These are phyloP conservation scores for Ganoderma boninense DNA, from an alignment of 1,284 basidiomycete species.

Conservation along the genomic window DNA sequence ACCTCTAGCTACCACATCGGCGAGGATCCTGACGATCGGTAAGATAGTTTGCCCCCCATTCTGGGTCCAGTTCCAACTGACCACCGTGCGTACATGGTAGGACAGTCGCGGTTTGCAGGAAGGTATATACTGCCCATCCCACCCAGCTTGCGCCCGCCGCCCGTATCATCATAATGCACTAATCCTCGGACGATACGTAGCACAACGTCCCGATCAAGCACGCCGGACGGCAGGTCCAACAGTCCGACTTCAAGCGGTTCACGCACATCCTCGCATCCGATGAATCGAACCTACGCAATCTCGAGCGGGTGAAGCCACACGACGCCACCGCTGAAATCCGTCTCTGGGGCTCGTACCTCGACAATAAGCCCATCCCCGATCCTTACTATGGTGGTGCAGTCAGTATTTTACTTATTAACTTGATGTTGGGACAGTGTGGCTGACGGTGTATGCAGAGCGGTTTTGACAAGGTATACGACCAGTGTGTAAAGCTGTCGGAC, in stretches of 20 bases:
- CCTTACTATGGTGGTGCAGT: constrained; percentile 80
- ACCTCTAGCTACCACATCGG: constrained; percentile 78
- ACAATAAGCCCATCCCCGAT: constrained; percentile 70
- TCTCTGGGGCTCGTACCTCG: constrained; percentile 80
- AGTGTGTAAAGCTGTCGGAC: constrained; percentile 71
- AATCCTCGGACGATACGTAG: constrained; percentile 44
- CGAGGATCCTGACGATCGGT: constrained; percentile 79
- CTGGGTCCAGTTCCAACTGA: not conserved
- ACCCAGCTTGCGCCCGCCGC: not conserved
- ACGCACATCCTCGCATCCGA: constrained; percentile 80
- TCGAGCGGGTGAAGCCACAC: constrained; percentile 62
- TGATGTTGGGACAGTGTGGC: not conserved
- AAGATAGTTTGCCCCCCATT: constrained; percentile 21
- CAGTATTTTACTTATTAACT: constrained; percentile 33
- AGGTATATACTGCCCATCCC: constrained; percentile 50
- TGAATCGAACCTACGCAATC: constrained; percentile 65
- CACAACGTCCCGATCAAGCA: constrained; percentile 68
- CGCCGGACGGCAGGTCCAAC: constrained; percentile 63
- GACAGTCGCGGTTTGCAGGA: constrained; percentile 66
- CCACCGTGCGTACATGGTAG: constrained; percentile 44
- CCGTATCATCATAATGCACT: too few species aligned
- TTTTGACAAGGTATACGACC: constrained; percentile 70
- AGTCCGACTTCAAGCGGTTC: constrained; percentile 68
- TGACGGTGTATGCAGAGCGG: constrained; percentile 47
- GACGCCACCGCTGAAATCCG: constrained; percentile 65